Evolutionary conservation across 352 stramenopile species (phyloP).

Genomic region (Vaucheria bursata): DNA sequence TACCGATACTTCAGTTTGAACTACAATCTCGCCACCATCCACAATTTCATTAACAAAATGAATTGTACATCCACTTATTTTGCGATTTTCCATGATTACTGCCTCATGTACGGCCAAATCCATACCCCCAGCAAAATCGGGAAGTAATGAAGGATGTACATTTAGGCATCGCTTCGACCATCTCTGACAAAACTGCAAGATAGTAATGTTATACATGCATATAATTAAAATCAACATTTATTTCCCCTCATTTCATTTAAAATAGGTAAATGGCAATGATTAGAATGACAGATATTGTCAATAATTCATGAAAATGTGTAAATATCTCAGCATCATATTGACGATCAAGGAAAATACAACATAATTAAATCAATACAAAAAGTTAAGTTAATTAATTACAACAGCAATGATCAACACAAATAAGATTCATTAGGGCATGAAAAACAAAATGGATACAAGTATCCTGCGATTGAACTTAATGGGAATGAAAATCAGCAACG

Average conservation of each 20-base stretch:
- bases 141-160: slow-evolving; percentile 96
- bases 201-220: background rate
- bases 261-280: background rate
- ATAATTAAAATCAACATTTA: no score
- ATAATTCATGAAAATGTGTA: no score
- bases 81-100: slow-evolving; percentile 89
- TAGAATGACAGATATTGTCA: background rate
- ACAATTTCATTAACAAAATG: slow-evolving; percentile 91
- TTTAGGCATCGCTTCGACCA: slow-evolving; percentile 94
- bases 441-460: no score
- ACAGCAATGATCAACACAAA: no score
- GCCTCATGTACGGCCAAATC: slow-evolving; percentile 94
- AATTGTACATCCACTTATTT: slow-evolving; percentile 92
- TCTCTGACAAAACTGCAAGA: slow-evolving; percentile 73
- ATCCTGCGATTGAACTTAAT: no score
- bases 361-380: no score
- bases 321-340: no score
- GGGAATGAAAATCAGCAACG: no score
- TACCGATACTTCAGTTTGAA: slow-evolving; percentile 87
- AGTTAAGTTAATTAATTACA: no score
- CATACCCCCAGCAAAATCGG: slow-evolving; percentile 98
- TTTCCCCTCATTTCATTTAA: no score
- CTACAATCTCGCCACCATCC: slow-evolving; percentile 91
- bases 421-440: no score
- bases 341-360: no score